These are phyloP conservation scores for Helianthus tuberosus DNA, from an alignment of 129 eudicot species.

Conservation along the genomic window DNA sequence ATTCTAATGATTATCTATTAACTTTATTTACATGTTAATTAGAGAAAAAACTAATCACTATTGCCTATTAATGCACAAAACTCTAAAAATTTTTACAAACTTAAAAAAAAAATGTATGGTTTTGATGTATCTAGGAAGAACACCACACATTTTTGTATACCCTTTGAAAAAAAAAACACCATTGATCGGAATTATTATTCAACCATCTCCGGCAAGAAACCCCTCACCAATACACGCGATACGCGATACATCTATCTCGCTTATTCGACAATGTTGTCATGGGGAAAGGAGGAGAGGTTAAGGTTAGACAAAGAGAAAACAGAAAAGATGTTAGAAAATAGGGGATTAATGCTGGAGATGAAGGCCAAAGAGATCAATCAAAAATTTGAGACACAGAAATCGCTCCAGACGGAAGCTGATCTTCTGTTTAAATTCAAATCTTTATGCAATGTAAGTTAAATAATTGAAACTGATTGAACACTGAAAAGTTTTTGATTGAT, in stretches of 20 bases:
- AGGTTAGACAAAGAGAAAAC: conserved; percentile 24
- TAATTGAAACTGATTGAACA: not conserved
- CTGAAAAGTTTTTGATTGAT: not conserved
- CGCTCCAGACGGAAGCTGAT: conserved; percentile 34
- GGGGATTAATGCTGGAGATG: conserved; percentile 18
- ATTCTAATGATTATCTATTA: not conserved
- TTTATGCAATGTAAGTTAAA: conserved; percentile 20
- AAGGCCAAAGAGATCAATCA: conserved; percentile 19
- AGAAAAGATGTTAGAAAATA: conserved; percentile 13
- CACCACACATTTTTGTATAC: not conserved
- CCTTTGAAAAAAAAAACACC: not conserved
- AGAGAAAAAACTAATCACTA: not conserved
- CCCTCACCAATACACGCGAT: not conserved
- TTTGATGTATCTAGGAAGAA: not conserved
- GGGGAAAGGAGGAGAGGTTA: conserved; percentile 35
- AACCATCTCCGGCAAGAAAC: not conserved
- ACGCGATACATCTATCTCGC: not conserved
- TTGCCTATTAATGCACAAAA: not conserved
- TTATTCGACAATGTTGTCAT: conserved; percentile 13
- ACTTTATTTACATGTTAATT: not conserved
- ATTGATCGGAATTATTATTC: not conserved
- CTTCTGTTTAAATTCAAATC: conserved; percentile 32
- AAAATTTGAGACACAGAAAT: conserved; percentile 23
- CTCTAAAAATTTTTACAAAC: not conserved
- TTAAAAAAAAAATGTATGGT: not conserved